A percentile compares a stretch with the other conserved stretches of the same genome.
These are phyloP conservation scores for Amauroascus niger DNA, from an alignment of 2,329 filamentous ascomycete species.

Conservation along the genomic window DNA sequence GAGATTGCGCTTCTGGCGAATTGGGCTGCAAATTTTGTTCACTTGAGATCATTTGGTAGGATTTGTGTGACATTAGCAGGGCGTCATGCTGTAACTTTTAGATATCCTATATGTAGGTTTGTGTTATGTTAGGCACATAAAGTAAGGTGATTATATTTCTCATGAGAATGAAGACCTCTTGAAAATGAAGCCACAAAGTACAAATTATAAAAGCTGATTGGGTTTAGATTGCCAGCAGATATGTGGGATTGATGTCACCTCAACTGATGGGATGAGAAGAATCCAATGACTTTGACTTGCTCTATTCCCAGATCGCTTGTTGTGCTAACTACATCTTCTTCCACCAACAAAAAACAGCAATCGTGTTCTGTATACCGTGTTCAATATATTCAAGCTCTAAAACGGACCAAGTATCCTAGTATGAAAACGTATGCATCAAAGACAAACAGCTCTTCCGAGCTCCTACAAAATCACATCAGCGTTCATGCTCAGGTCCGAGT, in stretches of 20 bases:
- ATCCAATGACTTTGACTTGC: background rate
- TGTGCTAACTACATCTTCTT: background rate
- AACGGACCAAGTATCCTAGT: background rate
- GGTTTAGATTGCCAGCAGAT: too few species aligned
- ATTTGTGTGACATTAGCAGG: background rate
- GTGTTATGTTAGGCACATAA: too few species aligned
- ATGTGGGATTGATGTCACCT: too few species aligned
- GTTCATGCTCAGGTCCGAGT: slow-evolving; percentile 9
- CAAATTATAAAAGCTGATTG: too few species aligned
- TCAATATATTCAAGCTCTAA: background rate
- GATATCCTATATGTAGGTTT: background rate
- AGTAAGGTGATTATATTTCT: too few species aligned
- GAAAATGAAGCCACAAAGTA: too few species aligned
- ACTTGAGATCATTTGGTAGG: background rate
- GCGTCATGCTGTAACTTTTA: background rate
- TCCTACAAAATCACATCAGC: background rate
- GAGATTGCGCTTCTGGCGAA: background rate
- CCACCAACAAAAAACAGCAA: background rate
- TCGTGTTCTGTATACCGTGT: background rate
- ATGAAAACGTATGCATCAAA: background rate
- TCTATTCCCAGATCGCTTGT: background rate
- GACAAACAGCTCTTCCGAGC: background rate
- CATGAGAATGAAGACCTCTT: too few species aligned
- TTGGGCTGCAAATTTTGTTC: background rate
- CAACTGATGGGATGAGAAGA: too few species aligned